phyloP scores from a whole-genome alignment of 768 basidiomycete genomes.

The Lyophyllum decastes region DNA sequence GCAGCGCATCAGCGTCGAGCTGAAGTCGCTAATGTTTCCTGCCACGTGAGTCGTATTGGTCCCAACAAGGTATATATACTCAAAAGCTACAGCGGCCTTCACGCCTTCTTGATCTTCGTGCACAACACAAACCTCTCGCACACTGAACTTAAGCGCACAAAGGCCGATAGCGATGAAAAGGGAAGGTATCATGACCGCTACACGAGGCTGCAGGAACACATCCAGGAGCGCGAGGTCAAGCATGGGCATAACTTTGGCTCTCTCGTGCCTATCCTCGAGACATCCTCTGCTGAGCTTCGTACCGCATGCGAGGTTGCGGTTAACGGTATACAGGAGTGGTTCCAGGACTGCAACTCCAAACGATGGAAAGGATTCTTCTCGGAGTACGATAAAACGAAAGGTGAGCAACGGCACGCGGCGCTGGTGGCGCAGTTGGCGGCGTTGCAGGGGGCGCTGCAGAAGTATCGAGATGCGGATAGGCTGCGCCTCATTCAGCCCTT shows the following conservation, averaged over 20 bases:
- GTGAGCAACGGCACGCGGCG: slow-evolving; percentile 25
- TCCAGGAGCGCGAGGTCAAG: slow-evolving; percentile 33
- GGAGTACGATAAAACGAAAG: slow-evolving; percentile 17
- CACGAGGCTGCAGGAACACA: slow-evolving; percentile 26
- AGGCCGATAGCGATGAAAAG: slow-evolving; percentile 10
- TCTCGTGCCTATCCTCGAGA: slow-evolving; percentile 40
- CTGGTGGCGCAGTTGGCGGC: slow-evolving; percentile 25
- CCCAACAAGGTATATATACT: background rate
- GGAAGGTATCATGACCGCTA: slow-evolving; percentile 24
- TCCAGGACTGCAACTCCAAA: slow-evolving; percentile 34
- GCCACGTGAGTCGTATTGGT: slow-evolving; percentile 29
- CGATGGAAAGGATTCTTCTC: slow-evolving; percentile 35
- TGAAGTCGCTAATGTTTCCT: slow-evolving; percentile 39
- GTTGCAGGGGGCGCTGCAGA: slow-evolving; percentile 27
- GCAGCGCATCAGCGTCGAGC: slow-evolving; percentile 36
- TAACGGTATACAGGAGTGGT: slow-evolving; percentile 29
- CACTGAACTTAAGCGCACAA: slow-evolving; percentile 14
- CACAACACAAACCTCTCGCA: slow-evolving; percentile 29
- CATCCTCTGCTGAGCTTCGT: slow-evolving; percentile 36
- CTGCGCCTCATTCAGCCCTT: slow-evolving; percentile 40
- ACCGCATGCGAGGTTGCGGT: slow-evolving; percentile 29
- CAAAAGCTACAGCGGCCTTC: slow-evolving; percentile 28
- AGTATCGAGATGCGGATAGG: slow-evolving; percentile 37
- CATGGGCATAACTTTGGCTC: slow-evolving; percentile 45
- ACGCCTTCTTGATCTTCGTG: slow-evolving; percentile 40